Evolutionary conservation across 345 rosid genomes (phyloP), one percentile per base, ranked within the genome.

Genomic region (Salix arbutifolia): DNA sequence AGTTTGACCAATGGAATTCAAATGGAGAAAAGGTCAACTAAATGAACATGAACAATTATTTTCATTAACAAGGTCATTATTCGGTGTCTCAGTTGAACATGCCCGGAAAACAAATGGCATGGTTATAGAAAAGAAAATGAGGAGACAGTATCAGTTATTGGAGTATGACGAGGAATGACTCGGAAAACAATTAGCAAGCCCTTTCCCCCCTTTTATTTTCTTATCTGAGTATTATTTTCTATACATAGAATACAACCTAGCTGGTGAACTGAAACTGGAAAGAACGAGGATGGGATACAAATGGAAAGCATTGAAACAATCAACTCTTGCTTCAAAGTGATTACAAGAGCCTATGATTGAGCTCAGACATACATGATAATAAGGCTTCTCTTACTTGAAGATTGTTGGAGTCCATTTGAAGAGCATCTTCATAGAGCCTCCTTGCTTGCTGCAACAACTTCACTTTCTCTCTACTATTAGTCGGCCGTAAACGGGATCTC

Each of bases 351-450:
- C 84, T 67, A 61, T 77, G 80, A 25, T 79, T 77, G 25, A 91
- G 90, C 82, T 91, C 96, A 23, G 88, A 85, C 18, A 75, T 40
- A 52, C 96, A 91, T 5, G 89, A 83, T 6, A 83, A 83, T 66
- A 91, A 74, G 26, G 93, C 96, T 71, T 86, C 84, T 83, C 84
- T 78, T 70, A 81, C 88, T 78, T 87, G 89, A 33, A 84, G 79
- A 80, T 86, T 83, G 35, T 80, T 82, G 2, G 83, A 84, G 76
- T 91, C 91, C 89, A 89, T 87, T 74, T 84, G 44, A 3, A 91
- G 86, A 44, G 91, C 92, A 76, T 89, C 96, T 82, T 91, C 93
- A 17, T 89, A 91, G 37, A 91, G 79, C 74, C 90, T 85, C 78
- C 77, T 83, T 14, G 93, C 91, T 69, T 91, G 91, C 76, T 85